Evolutionary conservation across 2,329 filamentous ascomycete genomes (phyloP).

Genomic region (Aspergillus awamori): DNA sequence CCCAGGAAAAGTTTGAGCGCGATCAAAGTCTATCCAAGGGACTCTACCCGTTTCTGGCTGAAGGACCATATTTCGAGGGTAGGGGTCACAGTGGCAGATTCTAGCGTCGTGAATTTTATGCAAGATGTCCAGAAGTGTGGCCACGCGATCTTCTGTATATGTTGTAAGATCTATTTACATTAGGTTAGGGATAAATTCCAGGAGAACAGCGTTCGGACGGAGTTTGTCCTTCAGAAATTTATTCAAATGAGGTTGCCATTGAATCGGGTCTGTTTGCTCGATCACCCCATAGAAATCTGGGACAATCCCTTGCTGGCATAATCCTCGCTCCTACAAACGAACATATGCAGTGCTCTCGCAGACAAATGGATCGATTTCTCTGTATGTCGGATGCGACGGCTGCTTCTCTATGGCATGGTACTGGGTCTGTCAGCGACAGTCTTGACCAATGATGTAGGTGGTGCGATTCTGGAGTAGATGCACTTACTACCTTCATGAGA

Average conservation of each 20-base stretch:
- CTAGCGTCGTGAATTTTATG: slow-evolving; percentile 15
- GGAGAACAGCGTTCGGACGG: slow-evolving; percentile 19
- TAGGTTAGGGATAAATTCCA: slow-evolving; percentile 20
- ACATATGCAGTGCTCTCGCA: slow-evolving; percentile 8
- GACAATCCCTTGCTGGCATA: slow-evolving; percentile 5
- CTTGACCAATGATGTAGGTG: too few species aligned
- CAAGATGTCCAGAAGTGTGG: slow-evolving; percentile 15
- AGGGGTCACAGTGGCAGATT: slow-evolving; percentile 21
- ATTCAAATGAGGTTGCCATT: neutral
- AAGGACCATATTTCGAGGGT: slow-evolving; percentile 21
- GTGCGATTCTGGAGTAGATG: too few species aligned
- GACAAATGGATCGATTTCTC: slow-evolving; percentile 3
- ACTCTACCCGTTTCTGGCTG: slow-evolving; percentile 12
- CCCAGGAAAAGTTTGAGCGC: slow-evolving; percentile 19
- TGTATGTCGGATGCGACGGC: neutral
- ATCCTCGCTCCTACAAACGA: slow-evolving; percentile 1
- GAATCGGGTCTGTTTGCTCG: neutral
- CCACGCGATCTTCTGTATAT: slow-evolving; percentile 11
- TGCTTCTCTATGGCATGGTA: too few species aligned
- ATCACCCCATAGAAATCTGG: slow-evolving; percentile 8
- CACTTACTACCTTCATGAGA: too few species aligned
- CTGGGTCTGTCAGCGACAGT: too few species aligned
- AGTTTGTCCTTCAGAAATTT: slow-evolving; percentile 14
- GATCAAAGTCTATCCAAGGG: slow-evolving; percentile 24
- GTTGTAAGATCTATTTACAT: slow-evolving; percentile 14